These are phyloP conservation scores for Thraustochytrium striatum DNA, from an alignment of 352 stramenopile genomes.

Conservation along the genomic window DNA sequence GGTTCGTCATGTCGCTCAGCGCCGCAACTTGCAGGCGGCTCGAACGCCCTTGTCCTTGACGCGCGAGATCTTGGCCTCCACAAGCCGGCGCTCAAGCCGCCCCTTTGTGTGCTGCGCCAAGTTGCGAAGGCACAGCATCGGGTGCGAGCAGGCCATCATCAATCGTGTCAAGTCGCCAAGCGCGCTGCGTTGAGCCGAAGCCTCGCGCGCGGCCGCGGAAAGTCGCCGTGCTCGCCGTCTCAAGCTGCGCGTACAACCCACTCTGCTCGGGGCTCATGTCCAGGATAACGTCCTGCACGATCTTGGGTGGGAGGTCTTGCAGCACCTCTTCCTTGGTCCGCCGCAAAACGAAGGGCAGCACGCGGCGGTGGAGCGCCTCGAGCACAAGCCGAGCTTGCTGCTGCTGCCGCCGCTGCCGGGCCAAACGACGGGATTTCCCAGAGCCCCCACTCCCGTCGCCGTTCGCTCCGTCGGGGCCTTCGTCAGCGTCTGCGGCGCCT, in stretches of 20 bases:
- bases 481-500: conserved; percentile 54
- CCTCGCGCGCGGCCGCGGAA: neutral
- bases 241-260: conserved; percentile 69
- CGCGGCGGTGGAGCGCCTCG: conserved; percentile 83
- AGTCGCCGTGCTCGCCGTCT: conserved; percentile 50
- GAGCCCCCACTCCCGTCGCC: conserved; percentile 64
- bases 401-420: conserved; percentile 63
- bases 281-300: conserved; percentile 85
- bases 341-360: conserved; percentile 94
- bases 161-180: conserved; percentile 58
- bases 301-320: conserved; percentile 92
- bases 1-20: neutral
- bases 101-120: neutral
- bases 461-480: conserved; percentile 57
- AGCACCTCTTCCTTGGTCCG: conserved; percentile 93
- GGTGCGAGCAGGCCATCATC: conserved; percentile 89
- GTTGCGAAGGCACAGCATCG: conserved; percentile 62
- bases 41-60: conserved; percentile 57
- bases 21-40: conserved; percentile 67
- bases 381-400: conserved; percentile 65
- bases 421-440: too few species aligned
- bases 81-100: conserved; percentile 7
- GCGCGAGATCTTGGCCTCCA: conserved; percentile 53
- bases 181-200: neutral
- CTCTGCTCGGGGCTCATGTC: conserved; percentile 77